Conservation (phyloP, 768 basidiomycete species). For the Termitomyces sp. region DNA sequence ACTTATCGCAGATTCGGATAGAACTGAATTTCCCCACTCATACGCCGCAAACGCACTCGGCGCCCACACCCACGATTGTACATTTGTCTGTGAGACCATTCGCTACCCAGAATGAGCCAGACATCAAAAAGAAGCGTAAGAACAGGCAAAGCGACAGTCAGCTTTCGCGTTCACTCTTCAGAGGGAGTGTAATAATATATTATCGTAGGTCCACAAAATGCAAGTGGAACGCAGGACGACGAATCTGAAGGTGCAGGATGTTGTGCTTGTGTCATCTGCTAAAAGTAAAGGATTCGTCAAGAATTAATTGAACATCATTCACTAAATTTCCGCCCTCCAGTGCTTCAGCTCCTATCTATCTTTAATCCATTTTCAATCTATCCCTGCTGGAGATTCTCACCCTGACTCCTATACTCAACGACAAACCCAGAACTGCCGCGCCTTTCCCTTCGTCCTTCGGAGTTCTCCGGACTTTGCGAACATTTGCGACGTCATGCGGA, state of each 20-base stretch:
- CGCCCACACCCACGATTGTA: constrained; percentile 56
- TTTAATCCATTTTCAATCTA: not conserved
- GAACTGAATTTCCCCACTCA: constrained; percentile 35
- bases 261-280: constrained; percentile 18
- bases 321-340: not conserved
- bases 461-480: not conserved
- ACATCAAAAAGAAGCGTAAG: constrained; percentile 51
- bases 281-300: not conserved
- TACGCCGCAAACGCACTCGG: constrained; percentile 23
- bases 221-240: constrained; percentile 1
- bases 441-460: not conserved
- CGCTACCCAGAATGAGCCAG: constrained; percentile 41
- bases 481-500: constrained; percentile 1
- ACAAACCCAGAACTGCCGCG: not conserved
- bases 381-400: not conserved
- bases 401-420: not conserved
- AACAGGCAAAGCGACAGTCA: constrained; percentile 22
- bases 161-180: constrained; percentile 1
- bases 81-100: constrained; percentile 69
- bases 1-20: constrained; percentile 12
- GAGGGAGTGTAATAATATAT: not conserved
- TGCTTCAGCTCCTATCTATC: not conserved
- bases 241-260: constrained; percentile 7
- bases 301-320: not conserved
- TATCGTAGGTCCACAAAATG: not conserved